Base-by-base conservation (phyloP, 306 rosid genomes). In the Hylodesmum podocarpum region DNA sequence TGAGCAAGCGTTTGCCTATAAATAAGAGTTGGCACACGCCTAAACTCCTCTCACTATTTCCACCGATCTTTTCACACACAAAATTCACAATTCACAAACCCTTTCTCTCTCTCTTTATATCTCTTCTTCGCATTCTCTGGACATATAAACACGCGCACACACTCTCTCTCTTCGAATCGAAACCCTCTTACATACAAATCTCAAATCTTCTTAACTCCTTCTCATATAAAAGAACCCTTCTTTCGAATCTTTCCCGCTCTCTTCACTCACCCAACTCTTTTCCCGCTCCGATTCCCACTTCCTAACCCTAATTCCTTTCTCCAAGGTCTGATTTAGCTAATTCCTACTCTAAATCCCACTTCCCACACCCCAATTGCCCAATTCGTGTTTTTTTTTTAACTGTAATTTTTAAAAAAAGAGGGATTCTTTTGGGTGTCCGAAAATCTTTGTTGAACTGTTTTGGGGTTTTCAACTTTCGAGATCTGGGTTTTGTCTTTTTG, bases 241-340 rank as follows among this genome's bases (percentile, higher is more conserved):
- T 75, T 88, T 84, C 84, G 76, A 92, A 88, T 5, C 76, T 78
- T 92, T 87, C 93, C 86, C 91, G 90, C 93, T 79, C 28, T 27
- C 39, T 9, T 16, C 59, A 18, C 75, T 43, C 65, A 1, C 4
- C 19, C n/a, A 8, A 15, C 47, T 21, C 74, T 33, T 1, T 13
- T 36, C 12, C 34, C 33, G 24, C 53, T 29, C 9, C 4, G 44
- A 49, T 47, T 39, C 40, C 1, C n/a, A 16, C 55, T 16, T 61
- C n/a, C 9, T 13, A 81, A 73, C 84, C 84, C 80, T 57, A 65
- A 63, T 75, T 70, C 40, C 54, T 58, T 31, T 36, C 24, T 41
- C 41, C 33, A 76, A 72, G 86, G 87, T 85, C 83, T 13, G 81
- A 83, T 73, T 41, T 54, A 14, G 6, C 37, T n/a, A n/a, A n/a